Evolutionary conservation across 192 early-diverging fungal genomes (phyloP), one percentile per base, ranked within the genome.

Genomic region (Coemansia sp.): DNA sequence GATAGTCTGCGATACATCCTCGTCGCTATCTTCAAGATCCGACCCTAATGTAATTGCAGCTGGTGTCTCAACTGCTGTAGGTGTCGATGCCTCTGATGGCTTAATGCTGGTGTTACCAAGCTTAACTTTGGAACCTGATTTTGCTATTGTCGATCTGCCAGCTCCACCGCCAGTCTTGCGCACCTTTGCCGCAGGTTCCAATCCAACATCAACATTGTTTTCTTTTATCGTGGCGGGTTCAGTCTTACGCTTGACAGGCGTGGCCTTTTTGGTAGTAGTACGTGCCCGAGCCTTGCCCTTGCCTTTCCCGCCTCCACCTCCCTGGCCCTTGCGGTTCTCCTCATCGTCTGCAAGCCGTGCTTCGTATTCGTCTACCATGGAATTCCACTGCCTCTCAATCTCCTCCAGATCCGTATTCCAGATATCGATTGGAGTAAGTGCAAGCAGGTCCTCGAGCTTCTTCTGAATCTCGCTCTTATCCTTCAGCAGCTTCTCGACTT

Each of bases 351-450:
- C 21, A 50, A 78, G 66, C 5, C 74, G 70, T 70, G 71, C 51
- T 52, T 66, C 72, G 53, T 77, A 76, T 24, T 83, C 64, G 8
- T 46, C 64, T 5, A 85, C 57, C 67, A 75, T 72, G 46, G 83
- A 87, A 54, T 96, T 78, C 95, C 95, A 99, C 66, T 87, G 79
- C n/a, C 68, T 84, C 42, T 93, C 66, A 53, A 97, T 91, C n/a
- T 71, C 82, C n/a, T 94, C 89, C 55, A 99, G 70, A 70, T 99
- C 97, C 27, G 81, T 66, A 17, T 84, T 79, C 97, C 97, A 99
- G 51, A 97, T 78, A 61, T 91, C 87, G 29, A 85, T 74, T 1
- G 93, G 86, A 10, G 91, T 78, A 57, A 86, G 87, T 1, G 76
- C 77, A 6, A 88, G 72, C 62, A 95, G 64, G 3, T 75, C 68